Evolutionary conservation across 2,329 filamentous ascomycete genomes (phyloP), one percentile per base, ranked within the genome.

Genomic region (Cyphellophora europaea): DNA sequence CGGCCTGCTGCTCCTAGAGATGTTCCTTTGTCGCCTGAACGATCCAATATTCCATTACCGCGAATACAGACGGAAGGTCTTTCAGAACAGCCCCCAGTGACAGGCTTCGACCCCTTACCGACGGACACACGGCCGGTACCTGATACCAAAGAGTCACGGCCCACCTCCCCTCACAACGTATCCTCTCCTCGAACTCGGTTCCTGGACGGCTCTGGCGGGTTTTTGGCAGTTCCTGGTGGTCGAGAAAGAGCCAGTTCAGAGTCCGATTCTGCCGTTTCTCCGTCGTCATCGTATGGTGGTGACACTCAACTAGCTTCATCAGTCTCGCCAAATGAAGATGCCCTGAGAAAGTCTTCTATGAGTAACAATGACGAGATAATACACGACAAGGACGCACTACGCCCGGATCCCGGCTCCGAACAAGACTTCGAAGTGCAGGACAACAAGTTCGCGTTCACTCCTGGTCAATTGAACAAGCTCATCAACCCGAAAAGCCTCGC

Each of bases 401-500:
- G 65, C 13, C 78, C 82, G 0, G 82, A 88, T 51, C 79, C 77
- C 1, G 79, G 79, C 5, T 79, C 74, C 1, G 81, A 87, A 56
- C 69, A 64, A 12, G 77, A 83, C 43, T 89, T 84, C 49, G 51
- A 72, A 28, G 71, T 79, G 11, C 66, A 76, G 30, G 65, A 79
- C 48, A 85, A 82, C 55, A 74, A 69, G 29, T 86, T 87, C 49
- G 82, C 79, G 6, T 86, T 79, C 49, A 72, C 77, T 0, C 79
- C 79, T 8, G 83, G 82, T 15, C 81, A 83, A 48, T 61, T 85
- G 49, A 77, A 74, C 43, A 89, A 89, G 59, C 62, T 91, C 5
- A 66, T 87, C 33, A 88, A 88, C 44, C 83, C 84, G 1, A 91
- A 91, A 59, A 87, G 71, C 48, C 64, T 83, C 41, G 66, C 73